Conservation (phyloP, 345 rosid genomes). For the Balakata baccata region DNA sequence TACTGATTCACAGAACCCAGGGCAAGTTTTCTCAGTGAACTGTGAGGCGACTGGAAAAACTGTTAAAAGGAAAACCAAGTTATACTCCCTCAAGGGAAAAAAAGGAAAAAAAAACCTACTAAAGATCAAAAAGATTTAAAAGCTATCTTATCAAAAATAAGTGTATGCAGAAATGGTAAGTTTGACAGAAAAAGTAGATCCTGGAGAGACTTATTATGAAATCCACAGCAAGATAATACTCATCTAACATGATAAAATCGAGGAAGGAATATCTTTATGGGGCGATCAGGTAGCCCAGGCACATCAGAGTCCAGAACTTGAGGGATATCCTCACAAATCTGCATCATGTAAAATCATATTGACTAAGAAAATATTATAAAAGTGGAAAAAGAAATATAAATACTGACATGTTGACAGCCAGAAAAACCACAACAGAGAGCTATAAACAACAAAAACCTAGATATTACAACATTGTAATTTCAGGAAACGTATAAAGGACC, state of each 20-base stretch:
- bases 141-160: no score
- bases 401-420: neutral
- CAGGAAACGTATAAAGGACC: neutral
- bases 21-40: slow-evolving; percentile 78
- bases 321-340: slow-evolving; percentile 97
- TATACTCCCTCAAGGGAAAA: neutral
- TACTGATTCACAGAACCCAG: slow-evolving; percentile 83
- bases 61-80: slow-evolving; percentile 38
- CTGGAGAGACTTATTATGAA: neutral
- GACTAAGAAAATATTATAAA: neutral
- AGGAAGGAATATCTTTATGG: slow-evolving; percentile 76
- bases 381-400: neutral
- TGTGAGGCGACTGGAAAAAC: slow-evolving; percentile 89
- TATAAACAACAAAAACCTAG: neutral
- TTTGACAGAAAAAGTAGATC: neutral
- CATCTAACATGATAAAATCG: slow-evolving; percentile 65
- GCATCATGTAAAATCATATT: slow-evolving; percentile 12
- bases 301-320: slow-evolving; percentile 84
- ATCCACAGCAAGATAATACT: slow-evolving; percentile 7
- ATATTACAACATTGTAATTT: neutral
- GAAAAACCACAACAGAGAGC: neutral
- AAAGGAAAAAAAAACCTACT: neutral
- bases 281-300: slow-evolving; percentile 83
- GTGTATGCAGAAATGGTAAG: neutral
- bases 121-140: neutral